Evolutionary conservation across 2,329 filamentous ascomycete genomes (phyloP).

Genomic region (Alternaria sp.): DNA sequence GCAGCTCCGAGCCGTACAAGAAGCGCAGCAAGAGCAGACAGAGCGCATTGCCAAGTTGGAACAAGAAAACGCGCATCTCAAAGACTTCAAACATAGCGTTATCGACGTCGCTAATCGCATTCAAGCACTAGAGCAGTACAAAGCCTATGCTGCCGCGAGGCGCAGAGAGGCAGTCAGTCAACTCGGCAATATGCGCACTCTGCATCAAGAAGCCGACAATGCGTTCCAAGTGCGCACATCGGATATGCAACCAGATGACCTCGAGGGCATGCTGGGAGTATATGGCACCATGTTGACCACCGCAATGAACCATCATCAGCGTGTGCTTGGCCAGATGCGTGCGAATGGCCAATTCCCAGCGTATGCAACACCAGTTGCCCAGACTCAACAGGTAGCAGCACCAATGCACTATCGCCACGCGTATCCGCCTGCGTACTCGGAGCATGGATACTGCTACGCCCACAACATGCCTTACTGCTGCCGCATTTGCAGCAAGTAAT

Average conservation of each 20-base stretch:
- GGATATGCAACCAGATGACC: slow-evolving; percentile 30
- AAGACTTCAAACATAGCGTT: not conserved
- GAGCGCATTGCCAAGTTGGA: slow-evolving; percentile 20
- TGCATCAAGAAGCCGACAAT: slow-evolving; percentile 32
- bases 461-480: slow-evolving; percentile 27
- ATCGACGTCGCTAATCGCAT: slow-evolving; percentile 12
- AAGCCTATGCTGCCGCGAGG: slow-evolving; percentile 15
- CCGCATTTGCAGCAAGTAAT: slow-evolving; percentile 19
- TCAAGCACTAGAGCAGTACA: slow-evolving; percentile 23
- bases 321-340: slow-evolving; percentile 20
- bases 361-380: slow-evolving; percentile 2
- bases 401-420: slow-evolving; percentile 2
- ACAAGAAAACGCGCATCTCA: slow-evolving; percentile 24
- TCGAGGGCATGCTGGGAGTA: slow-evolving; percentile 31
- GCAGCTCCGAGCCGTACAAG: slow-evolving; percentile 25
- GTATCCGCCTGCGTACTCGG: slow-evolving; percentile 20
- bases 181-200: slow-evolving; percentile 28
- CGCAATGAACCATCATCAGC: slow-evolving; percentile 29
- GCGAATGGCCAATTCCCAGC: not conserved
- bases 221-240: slow-evolving; percentile 25
- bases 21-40: slow-evolving; percentile 20
- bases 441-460: slow-evolving; percentile 21
- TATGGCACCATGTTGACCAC: slow-evolving; percentile 24
- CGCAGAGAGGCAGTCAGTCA: slow-evolving; percentile 30
- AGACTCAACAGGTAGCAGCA: not conserved